Evolutionary conservation across 2,329 filamentous ascomycete species (phyloP), one percentile per base, ranked within the genome.

Genomic region (Diaporthe sp.): DNA sequence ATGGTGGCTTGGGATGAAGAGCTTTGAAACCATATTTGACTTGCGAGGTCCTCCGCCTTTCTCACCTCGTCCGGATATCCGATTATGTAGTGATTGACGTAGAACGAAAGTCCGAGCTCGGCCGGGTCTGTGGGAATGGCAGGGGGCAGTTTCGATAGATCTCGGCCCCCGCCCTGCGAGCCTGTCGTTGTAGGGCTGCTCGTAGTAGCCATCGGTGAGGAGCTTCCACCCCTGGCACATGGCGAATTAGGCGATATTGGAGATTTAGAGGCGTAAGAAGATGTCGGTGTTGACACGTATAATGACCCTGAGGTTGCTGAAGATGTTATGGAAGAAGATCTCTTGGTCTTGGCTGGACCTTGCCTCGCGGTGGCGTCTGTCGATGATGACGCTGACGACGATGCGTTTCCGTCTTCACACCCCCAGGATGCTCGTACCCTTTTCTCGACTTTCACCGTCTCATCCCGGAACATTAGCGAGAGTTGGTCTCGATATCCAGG

Each of bases 401-500:
- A 80, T 28, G 75, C 35, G 30, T 73, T 74, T 19, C 73, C 22
- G 2, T 76, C 77, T 22, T 78, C 77, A 74, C 77, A 83, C 73
- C 84, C 86, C 87, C 84, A 89, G 81, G 85, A 87, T 35, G 87
- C 88, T 72, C 89, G 87, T 28, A 88, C 88, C 79, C 90, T 92
- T 76, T 87, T 87, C 35, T 90, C 88, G 60, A 92, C 90, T 78
- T 91, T 89, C 77, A 85, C 88, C 78, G 89, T 92, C 82, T 93
- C 90, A 83, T 93, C 90, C 50, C 91, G 89, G 80, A 93, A 93
- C 87, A 92, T 89, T 74, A 92, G 84, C 42, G 90, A 90, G 45
- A 92, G 83, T 80, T 91, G 89, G 77, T 92, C 90, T 77, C 91
- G 87, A 78, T 93, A 92, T 9, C 91, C 91, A 28, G 90, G 89